Conservation (phyloP, 1,284 basidiomycete genomes). For the Leccinum subrobustum region DNA sequence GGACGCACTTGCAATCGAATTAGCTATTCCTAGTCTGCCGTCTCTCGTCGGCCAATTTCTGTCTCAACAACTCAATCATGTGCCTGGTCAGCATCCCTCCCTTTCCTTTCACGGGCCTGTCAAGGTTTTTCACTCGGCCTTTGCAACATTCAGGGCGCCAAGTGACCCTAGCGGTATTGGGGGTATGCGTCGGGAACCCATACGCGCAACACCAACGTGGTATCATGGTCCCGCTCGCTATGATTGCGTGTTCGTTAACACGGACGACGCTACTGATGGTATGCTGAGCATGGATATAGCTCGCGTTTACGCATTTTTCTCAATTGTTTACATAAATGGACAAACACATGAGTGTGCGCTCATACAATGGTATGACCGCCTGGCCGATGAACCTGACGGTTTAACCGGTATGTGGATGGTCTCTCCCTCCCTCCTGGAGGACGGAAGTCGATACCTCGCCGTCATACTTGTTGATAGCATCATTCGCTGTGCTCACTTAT, state of each 20-base stretch:
- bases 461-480: slow-evolving; percentile 5
- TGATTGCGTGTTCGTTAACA: slow-evolving; percentile 3
- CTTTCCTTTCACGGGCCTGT: neutral
- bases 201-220: neutral
- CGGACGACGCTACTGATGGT: neutral
- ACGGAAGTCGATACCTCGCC: neutral
- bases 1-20: neutral
- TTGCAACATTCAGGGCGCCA: neutral
- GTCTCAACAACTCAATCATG: neutral
- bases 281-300: slow-evolving; percentile 5
- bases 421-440: neutral
- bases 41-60: neutral
- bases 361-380: slow-evolving; percentile 6
- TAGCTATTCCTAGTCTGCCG: neutral
- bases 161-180: slow-evolving; percentile 1
- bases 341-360: neutral
- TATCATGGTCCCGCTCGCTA: neutral
- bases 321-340: neutral
- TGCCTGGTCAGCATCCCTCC: neutral
- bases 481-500: neutral
- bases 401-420: slow-evolving; percentile 15
- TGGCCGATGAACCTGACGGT: neutral
- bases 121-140: slow-evolving; percentile 8
- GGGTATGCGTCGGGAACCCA: neutral
- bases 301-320: neutral